These are phyloP conservation scores for Neurospora sp. DNA, from an alignment of 2,329 filamentous ascomycete genomes.

Conservation along the genomic window DNA sequence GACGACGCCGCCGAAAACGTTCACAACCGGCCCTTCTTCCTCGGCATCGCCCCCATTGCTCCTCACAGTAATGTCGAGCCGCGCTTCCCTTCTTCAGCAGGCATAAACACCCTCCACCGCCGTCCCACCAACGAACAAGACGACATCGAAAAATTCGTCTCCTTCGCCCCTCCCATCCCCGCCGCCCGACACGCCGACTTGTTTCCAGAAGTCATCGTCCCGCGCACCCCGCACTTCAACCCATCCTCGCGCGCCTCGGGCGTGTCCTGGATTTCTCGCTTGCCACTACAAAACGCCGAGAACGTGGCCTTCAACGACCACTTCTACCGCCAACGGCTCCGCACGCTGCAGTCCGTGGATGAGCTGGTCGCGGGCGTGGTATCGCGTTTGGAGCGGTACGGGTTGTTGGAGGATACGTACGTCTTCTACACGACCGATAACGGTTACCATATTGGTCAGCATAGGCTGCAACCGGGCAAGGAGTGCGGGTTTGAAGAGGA, in stretches of 20 bases:
- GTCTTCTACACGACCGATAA: constrained; percentile 51
- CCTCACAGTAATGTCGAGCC: constrained; percentile 41
- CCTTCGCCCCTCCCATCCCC: constrained; percentile 40
- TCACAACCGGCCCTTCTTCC: constrained; percentile 40
- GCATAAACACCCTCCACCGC: constrained; percentile 8
- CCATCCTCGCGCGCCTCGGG: constrained; percentile 36
- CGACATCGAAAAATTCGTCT: constrained; percentile 7
- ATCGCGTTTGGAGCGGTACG: constrained; percentile 12
- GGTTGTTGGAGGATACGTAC: constrained; percentile 50
- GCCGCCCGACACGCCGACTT: constrained; percentile 50
- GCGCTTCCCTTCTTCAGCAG: neutral
- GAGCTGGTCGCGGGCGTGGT: constrained; percentile 33
- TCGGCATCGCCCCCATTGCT: constrained; percentile 49
- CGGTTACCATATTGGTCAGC: constrained; percentile 49
- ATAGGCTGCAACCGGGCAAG: constrained; percentile 49
- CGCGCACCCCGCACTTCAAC: constrained; percentile 58
- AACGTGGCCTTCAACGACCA: constrained; percentile 37
- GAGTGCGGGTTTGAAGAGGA: constrained; percentile 49
- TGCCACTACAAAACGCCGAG: constrained; percentile 26
- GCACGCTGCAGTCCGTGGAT: constrained; percentile 32
- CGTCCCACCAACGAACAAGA: neutral
- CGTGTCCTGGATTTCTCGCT: constrained; percentile 33
- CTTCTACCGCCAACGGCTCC: constrained; percentile 36
- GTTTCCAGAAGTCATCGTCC: constrained; percentile 49
- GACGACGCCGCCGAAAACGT: constrained; percentile 13